A percentile compares a stretch with the other conserved stretches of the same genome.
These are phyloP conservation scores for Porodaedalea pini DNA, from an alignment of 1,284 basidiomycete genomes.

Conservation along the genomic window DNA sequence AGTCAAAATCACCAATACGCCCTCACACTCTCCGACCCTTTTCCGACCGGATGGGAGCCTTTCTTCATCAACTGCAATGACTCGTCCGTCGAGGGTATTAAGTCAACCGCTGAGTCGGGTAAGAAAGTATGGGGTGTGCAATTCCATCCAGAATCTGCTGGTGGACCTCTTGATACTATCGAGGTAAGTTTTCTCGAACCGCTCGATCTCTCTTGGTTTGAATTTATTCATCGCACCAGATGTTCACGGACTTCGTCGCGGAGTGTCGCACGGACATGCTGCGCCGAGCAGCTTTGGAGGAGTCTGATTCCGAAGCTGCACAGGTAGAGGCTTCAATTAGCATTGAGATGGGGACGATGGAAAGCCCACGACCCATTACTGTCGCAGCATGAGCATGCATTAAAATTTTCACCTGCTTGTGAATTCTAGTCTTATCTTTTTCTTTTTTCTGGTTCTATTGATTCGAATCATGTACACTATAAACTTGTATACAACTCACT, in stretches of 20 bases:
- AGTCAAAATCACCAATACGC: slow-evolving; percentile 97
- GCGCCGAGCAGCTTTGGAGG: slow-evolving; percentile 24
- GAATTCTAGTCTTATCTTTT: background rate
- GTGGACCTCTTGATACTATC: slow-evolving; percentile 90
- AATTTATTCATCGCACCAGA: slow-evolving; percentile 40
- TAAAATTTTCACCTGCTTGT: background rate
- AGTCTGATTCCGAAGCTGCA: slow-evolving; percentile 17
- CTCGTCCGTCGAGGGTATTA: slow-evolving; percentile 96
- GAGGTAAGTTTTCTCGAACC: slow-evolving; percentile 50
- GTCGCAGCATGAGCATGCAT: slow-evolving; percentile 20
- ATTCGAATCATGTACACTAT: background rate
- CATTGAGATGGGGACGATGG: slow-evolving; percentile 27
- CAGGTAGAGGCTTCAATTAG: slow-evolving; percentile 21
- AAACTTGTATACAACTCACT: background rate
- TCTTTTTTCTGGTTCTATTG: background rate
- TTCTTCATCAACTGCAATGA: slow-evolving; percentile 99
- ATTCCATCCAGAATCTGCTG: slow-evolving; percentile 94
- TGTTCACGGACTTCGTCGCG: slow-evolving; percentile 88
- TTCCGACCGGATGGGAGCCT: slow-evolving; percentile 93
- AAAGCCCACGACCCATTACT: slow-evolving; percentile 28
- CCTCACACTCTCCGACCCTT: slow-evolving; percentile 86
- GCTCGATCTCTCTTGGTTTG: background rate
- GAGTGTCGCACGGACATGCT: slow-evolving; percentile 66
- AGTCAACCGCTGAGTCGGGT: slow-evolving; percentile 82
- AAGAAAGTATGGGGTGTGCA: slow-evolving; percentile 94